Percentiles rank a stretch among this genome's conserved stretches.
phyloP scores from a whole-genome alignment of 1,139 yeast species.

The Nakaseomyces bracarensis region DNA sequence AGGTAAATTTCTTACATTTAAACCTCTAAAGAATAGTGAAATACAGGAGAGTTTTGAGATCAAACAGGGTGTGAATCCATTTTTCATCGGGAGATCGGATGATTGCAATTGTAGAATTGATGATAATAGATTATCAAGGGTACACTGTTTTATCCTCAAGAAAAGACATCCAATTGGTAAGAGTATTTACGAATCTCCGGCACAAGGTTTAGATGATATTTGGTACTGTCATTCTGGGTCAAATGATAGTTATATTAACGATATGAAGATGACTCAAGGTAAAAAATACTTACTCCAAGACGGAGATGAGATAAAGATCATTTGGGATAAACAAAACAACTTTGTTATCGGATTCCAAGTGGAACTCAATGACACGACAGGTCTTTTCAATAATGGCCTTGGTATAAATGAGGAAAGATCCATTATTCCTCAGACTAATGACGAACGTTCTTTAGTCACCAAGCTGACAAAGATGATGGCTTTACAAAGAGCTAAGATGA shows the following conservation, averaged over 20 bases:
- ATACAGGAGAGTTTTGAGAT: constrained; percentile 45
- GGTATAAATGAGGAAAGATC: constrained; percentile 14
- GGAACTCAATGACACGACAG: constrained; percentile 47
- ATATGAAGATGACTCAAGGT: constrained; percentile 49
- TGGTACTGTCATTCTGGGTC: constrained; percentile 79
- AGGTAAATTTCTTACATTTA: constrained; percentile 44
- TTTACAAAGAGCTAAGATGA: constrained; percentile 9
- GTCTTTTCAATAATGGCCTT: constrained; percentile 41
- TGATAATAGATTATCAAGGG: constrained; percentile 73
- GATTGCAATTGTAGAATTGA: constrained; percentile 50
- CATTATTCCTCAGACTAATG: constrained; percentile 20
- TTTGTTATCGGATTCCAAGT: constrained; percentile 49
- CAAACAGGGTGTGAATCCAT: constrained; percentile 55
- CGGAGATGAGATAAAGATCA: constrained; percentile 58
- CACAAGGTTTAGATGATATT: constrained; percentile 58
- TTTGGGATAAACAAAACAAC: constrained; percentile 47
- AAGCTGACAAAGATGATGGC: constrained; percentile 23
- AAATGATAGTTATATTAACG: constrained; percentile 69
- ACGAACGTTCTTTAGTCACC: constrained; percentile 21
- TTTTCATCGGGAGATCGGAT: constrained; percentile 56
- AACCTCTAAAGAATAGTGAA: constrained; percentile 37
- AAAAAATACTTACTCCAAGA: constrained; percentile 52
- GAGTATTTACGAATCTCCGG: constrained; percentile 57
- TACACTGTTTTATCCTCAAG: constrained; percentile 65
- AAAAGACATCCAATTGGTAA: constrained; percentile 50